phyloP scores from a whole-genome alignment of 2,329 filamentous ascomycete genomes.

The Calonectria ilicicola region DNA sequence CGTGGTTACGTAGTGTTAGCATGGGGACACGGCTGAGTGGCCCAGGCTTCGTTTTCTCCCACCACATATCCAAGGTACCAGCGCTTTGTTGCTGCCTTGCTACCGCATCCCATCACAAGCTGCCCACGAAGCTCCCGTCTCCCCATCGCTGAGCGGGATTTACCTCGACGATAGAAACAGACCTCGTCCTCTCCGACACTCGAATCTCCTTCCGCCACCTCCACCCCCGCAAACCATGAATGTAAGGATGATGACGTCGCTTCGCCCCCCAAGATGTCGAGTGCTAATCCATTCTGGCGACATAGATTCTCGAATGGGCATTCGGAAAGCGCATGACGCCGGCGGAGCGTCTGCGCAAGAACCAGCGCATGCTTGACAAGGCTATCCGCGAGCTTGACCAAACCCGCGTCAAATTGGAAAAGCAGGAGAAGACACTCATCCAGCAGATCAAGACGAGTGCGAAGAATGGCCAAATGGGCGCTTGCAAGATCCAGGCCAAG shows the following conservation, averaged over 20 bases:
- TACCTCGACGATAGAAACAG: background rate
- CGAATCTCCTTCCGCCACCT: constrained; percentile 12
- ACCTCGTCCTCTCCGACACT: background rate
- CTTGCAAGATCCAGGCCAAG: constrained; percentile 98
- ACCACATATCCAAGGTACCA: constrained; percentile 30
- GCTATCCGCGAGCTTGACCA: constrained; percentile 96
- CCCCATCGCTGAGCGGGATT: background rate
- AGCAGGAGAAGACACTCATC: constrained; percentile 97
- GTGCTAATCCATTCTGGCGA: constrained; percentile 30
- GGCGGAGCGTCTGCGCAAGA: constrained; percentile 89
- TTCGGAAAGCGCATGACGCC: constrained; percentile 99
- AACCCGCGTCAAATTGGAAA: constrained; percentile 94
- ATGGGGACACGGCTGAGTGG: constrained; percentile 17
- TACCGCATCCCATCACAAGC: constrained; percentile 10
- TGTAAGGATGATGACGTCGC: constrained; percentile 40
- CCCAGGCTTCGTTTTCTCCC: constrained; percentile 27
- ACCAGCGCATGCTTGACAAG: constrained; percentile 96
- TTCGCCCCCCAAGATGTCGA: constrained; percentile 27
- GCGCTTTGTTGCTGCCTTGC: constrained; percentile 35
- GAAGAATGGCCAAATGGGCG: constrained; percentile 98
- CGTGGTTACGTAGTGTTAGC: constrained; percentile 33
- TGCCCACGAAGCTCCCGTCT: background rate
- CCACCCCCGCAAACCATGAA: constrained; percentile 42
- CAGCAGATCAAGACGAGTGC: constrained; percentile 98
- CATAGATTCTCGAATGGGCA: constrained; percentile 95